Percentiles rank a stretch among this genome's conserved stretches.
Evolutionary conservation across 768 basidiomycete species (phyloP).

Genomic region (Mrakia blollopis): DNA sequence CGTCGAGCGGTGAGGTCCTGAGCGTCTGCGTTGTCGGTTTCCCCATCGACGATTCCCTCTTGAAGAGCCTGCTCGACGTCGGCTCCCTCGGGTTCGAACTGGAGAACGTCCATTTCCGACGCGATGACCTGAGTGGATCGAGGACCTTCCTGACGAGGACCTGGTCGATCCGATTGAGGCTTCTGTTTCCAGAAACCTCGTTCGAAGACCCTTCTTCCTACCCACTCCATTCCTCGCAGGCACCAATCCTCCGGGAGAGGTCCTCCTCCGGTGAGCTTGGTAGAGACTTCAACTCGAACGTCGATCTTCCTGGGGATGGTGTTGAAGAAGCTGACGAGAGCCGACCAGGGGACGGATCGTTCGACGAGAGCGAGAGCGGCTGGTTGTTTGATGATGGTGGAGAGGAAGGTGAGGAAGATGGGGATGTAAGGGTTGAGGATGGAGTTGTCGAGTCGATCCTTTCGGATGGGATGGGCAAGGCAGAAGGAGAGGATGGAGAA

Average conservation of each 20-base stretch:
- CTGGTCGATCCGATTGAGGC: slow-evolving; percentile 7
- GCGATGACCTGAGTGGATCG: slow-evolving; percentile 44
- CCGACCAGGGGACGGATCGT: slow-evolving; percentile 76
- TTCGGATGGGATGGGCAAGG: slow-evolving; percentile 55
- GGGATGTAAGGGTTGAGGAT: slow-evolving; percentile 80
- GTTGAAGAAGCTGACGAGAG: slow-evolving; percentile 62
- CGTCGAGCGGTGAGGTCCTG: slow-evolving; percentile 52
- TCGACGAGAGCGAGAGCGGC: slow-evolving; percentile 62
- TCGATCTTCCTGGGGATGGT: slow-evolving; percentile 51
- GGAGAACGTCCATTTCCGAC: slow-evolving; percentile 73
- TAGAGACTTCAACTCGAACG: slow-evolving; percentile 44
- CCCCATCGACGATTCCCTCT: slow-evolving; percentile 80
- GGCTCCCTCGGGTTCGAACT: slow-evolving; percentile 52
- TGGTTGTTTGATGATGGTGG: slow-evolving; percentile 64
- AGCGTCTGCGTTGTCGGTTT: slow-evolving; percentile 54
- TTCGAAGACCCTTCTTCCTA: slow-evolving; percentile 80
- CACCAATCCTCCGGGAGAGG: slow-evolving; percentile 93
- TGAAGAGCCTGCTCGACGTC: slow-evolving; percentile 40
- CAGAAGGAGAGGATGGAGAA: slow-evolving; percentile 71
- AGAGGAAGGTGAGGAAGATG: slow-evolving; percentile 79
- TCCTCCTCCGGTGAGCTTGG: slow-evolving; percentile 60
- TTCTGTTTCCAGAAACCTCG: slow-evolving; percentile 86
- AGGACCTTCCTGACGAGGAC: slow-evolving; percentile 22
- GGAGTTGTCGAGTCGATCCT: slow-evolving; percentile 46
- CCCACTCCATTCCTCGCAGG: slow-evolving; percentile 94